phyloP scores from a whole-genome alignment of 208 protist genomes.

The Trypanosoma rangeli region DNA sequence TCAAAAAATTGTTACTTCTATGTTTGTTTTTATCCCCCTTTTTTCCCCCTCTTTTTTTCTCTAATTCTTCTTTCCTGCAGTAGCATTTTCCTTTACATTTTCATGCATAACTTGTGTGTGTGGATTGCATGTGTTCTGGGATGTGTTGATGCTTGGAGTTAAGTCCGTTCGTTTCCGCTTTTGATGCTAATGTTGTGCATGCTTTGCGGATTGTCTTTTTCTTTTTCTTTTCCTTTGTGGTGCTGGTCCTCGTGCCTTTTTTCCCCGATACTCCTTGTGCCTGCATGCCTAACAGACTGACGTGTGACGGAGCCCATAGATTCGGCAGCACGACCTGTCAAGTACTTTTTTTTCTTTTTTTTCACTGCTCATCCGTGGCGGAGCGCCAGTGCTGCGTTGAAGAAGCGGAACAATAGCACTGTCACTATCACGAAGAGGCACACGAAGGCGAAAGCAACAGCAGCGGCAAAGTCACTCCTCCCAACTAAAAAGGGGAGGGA shows the following conservation, averaged over 20 bases:
- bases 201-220: not conserved
- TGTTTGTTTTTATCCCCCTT: not conserved
- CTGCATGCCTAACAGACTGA: not conserved
- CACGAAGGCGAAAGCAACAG: not conserved
- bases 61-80: not conserved
- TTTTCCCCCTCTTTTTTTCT: not conserved
- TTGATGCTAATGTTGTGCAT: not conserved
- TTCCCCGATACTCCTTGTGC: not conserved
- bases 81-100: not conserved
- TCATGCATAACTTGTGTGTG: too few species aligned
- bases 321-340: not conserved
- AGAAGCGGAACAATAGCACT: not conserved
- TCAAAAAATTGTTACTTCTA: not conserved
- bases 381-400: not conserved
- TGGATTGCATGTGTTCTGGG: too few species aligned
- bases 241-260: not conserved
- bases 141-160: not conserved
- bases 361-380: not conserved
- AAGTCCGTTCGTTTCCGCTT: not conserved
- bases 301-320: not conserved
- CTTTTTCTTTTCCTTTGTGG: too few species aligned
- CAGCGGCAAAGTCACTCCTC: not conserved
- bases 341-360: slow-evolving; percentile 19
- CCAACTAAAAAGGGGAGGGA: not conserved
- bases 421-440: not conserved